Evolutionary conservation across 2,329 filamentous ascomycete species (phyloP).

Genomic region (Chrysosporium queenslandicum): DNA sequence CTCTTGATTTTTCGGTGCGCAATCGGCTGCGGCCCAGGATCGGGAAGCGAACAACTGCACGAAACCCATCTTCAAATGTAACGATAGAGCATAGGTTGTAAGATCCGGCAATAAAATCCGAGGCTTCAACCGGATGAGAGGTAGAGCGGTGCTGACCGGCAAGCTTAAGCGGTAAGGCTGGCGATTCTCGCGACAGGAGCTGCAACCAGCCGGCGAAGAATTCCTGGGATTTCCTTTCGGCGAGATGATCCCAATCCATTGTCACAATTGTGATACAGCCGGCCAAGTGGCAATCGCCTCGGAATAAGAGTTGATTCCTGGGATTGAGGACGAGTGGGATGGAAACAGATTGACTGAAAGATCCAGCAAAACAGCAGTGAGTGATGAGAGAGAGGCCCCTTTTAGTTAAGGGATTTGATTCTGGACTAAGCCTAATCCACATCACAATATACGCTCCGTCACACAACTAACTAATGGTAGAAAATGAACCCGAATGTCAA

Average conservation of each 20-base stretch:
- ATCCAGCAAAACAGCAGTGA: too few species aligned
- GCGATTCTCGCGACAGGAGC: slow-evolving; percentile 8
- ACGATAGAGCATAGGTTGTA: slow-evolving; percentile 18
- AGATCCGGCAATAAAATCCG: slow-evolving; percentile 16
- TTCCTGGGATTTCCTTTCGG: slow-evolving; percentile 7
- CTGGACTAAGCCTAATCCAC: too few species aligned
- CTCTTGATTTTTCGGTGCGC: slow-evolving; percentile 3
- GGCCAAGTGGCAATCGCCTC: too few species aligned
- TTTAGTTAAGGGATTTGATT: too few species aligned
- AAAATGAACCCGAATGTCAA: too few species aligned
- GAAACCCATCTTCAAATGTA: slow-evolving; percentile 14
- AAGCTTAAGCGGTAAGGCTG: slow-evolving; percentile 8
- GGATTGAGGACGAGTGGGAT: too few species aligned
- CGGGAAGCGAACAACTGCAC: slow-evolving; percentile 10
- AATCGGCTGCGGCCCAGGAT: slow-evolving; percentile 7
- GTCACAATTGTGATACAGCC: not conserved
- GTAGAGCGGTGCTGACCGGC: slow-evolving; percentile 8
- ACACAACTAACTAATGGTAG: too few species aligned
- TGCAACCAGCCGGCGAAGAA: slow-evolving; percentile 9
- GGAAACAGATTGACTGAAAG: too few species aligned
- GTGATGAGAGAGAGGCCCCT: too few species aligned
- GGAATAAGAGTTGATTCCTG: too few species aligned
- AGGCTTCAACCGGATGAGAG: slow-evolving; percentile 15
- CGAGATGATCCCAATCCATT: slow-evolving; percentile 14
- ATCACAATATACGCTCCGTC: too few species aligned